These are phyloP conservation scores for Fusarium gaditjirri DNA, from an alignment of 2,329 filamentous ascomycete species.

Conservation along the genomic window DNA sequence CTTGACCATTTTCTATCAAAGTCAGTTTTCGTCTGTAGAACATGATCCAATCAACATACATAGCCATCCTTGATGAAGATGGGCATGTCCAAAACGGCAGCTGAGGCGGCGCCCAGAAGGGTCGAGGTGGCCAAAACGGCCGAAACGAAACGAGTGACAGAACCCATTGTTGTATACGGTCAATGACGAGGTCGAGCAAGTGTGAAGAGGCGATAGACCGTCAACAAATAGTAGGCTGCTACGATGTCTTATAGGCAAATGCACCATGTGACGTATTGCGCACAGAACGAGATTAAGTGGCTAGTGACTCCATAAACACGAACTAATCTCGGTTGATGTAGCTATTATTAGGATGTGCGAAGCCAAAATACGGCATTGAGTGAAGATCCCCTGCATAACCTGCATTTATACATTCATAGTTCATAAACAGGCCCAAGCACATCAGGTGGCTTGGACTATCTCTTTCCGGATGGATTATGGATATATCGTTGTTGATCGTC, in stretches of 20 bases:
- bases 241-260: not conserved
- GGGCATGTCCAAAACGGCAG: conserved; percentile 23
- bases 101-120: conserved; percentile 4
- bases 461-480: not conserved
- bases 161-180: not conserved
- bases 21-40: not conserved
- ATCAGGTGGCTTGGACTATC: not conserved
- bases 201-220: not conserved
- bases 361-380: not conserved
- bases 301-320: conserved; percentile 7
- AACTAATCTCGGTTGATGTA: conserved; percentile 8
- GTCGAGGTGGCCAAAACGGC: conserved; percentile 13
- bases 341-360: not conserved
- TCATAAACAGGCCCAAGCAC: accelerated
- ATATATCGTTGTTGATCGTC: no score
- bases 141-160: not conserved
- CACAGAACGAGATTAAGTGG: not conserved
- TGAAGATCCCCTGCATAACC: not conserved
- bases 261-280: not conserved
- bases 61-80: conserved; percentile 7
- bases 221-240: not conserved
- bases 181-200: not conserved
- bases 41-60: not conserved
- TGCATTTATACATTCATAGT: not conserved
- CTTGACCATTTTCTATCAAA: conserved; percentile 14